Conservation (phyloP, 768 basidiomycete species). For the Russula lepida region DNA sequence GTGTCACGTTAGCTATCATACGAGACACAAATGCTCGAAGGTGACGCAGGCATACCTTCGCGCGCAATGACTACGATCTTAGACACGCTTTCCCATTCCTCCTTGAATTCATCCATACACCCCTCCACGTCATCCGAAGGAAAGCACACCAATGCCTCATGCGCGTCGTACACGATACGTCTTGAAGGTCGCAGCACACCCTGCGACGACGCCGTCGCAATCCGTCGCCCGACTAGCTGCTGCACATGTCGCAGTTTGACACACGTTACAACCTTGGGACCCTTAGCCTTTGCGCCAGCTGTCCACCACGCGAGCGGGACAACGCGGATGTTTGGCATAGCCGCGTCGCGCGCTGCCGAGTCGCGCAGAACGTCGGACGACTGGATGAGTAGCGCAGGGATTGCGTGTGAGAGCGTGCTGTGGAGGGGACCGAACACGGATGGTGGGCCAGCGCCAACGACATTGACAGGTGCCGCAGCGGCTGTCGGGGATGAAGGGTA, state of each 20-base stretch:
- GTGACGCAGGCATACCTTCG: slow-evolving; percentile 47
- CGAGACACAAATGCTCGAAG: no score
- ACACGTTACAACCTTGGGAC: slow-evolving; percentile 66
- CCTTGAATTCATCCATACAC: slow-evolving; percentile 83
- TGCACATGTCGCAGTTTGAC: slow-evolving; percentile 88
- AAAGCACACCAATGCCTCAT: slow-evolving; percentile 83
- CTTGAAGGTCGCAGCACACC: slow-evolving; percentile 74
- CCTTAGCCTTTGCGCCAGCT: slow-evolving; percentile 3
- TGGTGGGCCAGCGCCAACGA: slow-evolving; percentile 22
- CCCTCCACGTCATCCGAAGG: slow-evolving; percentile 78
- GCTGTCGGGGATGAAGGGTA: slow-evolving; percentile 41
- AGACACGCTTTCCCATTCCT: slow-evolving; percentile 88
- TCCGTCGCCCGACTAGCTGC: slow-evolving; percentile 65
- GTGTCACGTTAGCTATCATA: not conserved
- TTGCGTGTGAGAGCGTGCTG: slow-evolving; percentile 65
- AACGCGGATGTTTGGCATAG: slow-evolving; percentile 86
- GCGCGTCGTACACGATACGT: slow-evolving; percentile 83
- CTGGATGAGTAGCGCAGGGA: slow-evolving; percentile 78
- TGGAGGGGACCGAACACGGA: slow-evolving; percentile 50
- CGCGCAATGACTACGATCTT: slow-evolving; percentile 92
- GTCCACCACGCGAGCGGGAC: slow-evolving; percentile 92
- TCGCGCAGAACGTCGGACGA: slow-evolving; percentile 75
- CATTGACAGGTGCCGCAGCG: slow-evolving; percentile 22
- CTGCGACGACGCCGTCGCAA: slow-evolving; percentile 39
- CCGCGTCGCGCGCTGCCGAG: slow-evolving; percentile 81